Percentiles rank a stretch among this genome's conserved stretches.
Evolutionary conservation across 1,139 yeast species (phyloP).

Genomic region (Blastobotrys persicus): DNA sequence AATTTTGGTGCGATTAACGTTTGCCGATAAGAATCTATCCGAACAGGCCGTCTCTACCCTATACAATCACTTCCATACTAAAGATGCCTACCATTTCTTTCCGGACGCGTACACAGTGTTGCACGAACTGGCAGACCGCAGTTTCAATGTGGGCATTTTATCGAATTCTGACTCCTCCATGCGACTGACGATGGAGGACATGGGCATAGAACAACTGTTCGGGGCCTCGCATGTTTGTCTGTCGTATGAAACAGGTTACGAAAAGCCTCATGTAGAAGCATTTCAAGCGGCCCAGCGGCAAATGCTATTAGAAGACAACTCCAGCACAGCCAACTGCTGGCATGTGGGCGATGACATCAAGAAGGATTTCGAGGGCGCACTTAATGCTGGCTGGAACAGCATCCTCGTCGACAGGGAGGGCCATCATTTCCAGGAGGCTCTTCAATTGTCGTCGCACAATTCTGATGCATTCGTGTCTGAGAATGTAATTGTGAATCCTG

Average conservation of each 20-base stretch:
- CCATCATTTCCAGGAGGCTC: not conserved
- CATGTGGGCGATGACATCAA: constrained; percentile 32
- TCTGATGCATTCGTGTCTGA: not conserved
- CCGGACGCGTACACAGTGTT: constrained; percentile 25
- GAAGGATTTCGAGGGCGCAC: constrained; percentile 29
- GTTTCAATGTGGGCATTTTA: constrained; percentile 26
- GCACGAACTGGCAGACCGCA: constrained; percentile 12
- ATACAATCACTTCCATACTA: constrained; percentile 26
- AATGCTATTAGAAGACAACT: not conserved
- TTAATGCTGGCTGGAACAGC: constrained; percentile 29
- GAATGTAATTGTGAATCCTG: not conserved
- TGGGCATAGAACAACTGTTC: constrained; percentile 20
- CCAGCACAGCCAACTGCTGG: constrained; percentile 20
- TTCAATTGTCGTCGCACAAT: not conserved
- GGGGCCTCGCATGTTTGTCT: constrained; percentile 18
- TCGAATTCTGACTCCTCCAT: constrained; percentile 32
- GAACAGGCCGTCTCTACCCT: constrained; percentile 21
- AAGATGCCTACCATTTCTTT: constrained; percentile 26
- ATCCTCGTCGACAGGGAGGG: constrained; percentile 27
- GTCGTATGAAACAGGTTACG: constrained; percentile 29
- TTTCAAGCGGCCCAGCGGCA: constrained; percentile 21
- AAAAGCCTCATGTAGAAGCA: constrained; percentile 28
- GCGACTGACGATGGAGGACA: constrained; percentile 21
- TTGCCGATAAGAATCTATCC: constrained; percentile 20
- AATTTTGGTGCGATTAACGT: constrained; percentile 22